Conservation (phyloP, 1,284 basidiomycete genomes). For the Athelia sp. region DNA sequence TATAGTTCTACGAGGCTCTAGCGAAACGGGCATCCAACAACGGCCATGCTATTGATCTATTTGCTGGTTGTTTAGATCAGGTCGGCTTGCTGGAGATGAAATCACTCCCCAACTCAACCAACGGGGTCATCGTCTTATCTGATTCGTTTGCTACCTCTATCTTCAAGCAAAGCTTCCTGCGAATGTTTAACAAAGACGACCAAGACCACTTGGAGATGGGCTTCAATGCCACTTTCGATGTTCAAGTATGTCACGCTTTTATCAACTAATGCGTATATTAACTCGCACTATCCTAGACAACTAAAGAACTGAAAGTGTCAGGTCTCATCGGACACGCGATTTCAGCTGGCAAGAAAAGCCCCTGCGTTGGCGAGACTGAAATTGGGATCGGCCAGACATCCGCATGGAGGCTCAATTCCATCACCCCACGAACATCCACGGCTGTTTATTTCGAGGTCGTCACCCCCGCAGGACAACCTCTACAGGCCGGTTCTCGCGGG, state of each 20-base stretch:
- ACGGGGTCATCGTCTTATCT: constrained; percentile 93
- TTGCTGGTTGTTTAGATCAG: constrained; percentile 97
- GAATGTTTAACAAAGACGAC: constrained; percentile 92
- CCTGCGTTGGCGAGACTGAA: constrained; percentile 97
- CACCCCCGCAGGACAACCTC: constrained; percentile 93
- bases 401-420: constrained; percentile 96
- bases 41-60: constrained; percentile 93
- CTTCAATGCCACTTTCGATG: constrained; percentile 98
- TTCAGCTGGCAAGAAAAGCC: constrained; percentile 95
- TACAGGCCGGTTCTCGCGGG: constrained; percentile 89
- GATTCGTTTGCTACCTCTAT: constrained; percentile 98
- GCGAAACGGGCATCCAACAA: constrained; percentile 94
- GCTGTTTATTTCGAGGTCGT: constrained; percentile 99
- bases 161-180: constrained; percentile 97
- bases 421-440: constrained; percentile 85
- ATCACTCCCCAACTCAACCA: constrained; percentile 90
- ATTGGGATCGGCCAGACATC: constrained; percentile 99
- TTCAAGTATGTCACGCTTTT: constrained; percentile 57
- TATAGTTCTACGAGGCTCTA: constrained; percentile 91
- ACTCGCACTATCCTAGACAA: constrained; percentile 58
- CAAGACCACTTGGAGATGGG: constrained; percentile 95
- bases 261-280: constrained; percentile 1
- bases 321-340: constrained; percentile 98
- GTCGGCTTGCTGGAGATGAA: constrained; percentile 99
- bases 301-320: constrained; percentile 98